Conservation (phyloP, 306 rosid genomes). For the Lathyrus aphaca region DNA sequence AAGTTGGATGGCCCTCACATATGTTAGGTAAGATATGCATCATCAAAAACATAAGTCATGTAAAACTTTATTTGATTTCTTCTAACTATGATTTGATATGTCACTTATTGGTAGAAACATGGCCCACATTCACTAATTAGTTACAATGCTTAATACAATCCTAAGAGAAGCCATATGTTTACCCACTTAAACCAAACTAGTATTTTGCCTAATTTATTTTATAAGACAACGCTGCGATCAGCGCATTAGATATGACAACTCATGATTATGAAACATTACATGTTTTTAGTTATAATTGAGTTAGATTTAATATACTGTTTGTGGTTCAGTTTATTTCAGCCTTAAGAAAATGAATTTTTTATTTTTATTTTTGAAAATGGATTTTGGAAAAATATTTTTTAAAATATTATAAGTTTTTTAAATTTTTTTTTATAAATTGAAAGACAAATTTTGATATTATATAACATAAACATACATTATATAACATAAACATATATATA, state of each 20-base stretch:
- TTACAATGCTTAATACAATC: conserved; percentile 43
- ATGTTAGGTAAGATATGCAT: conserved; percentile 38
- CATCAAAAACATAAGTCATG: conserved; percentile 27
- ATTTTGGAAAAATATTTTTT: no score
- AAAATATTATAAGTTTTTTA: no score
- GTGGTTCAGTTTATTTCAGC: no score
- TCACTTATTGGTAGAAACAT: conserved; percentile 36
- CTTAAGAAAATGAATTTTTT: no score
- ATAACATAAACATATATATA: no score
- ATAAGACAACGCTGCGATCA: no score
- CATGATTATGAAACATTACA: background rate
- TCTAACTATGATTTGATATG: conserved; percentile 33
- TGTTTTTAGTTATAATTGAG: background rate
- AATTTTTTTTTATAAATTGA: no score
- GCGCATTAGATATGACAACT: background rate
- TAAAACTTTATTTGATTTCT: conserved; percentile 18
- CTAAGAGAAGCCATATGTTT: conserved; percentile 24
- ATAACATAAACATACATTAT: no score
- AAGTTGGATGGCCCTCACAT: conserved; percentile 25
- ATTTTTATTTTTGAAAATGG: no score
- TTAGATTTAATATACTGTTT: background rate
- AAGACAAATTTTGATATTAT: no score
- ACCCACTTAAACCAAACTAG: conserved; percentile 38
- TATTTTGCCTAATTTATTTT: background rate
- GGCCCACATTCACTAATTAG: conserved; percentile 29